Percentiles rank a stretch among this genome's conserved stretches.
Conservation (phyloP, 116 monocot genomes). For the Trichopus zeylanicus region DNA sequence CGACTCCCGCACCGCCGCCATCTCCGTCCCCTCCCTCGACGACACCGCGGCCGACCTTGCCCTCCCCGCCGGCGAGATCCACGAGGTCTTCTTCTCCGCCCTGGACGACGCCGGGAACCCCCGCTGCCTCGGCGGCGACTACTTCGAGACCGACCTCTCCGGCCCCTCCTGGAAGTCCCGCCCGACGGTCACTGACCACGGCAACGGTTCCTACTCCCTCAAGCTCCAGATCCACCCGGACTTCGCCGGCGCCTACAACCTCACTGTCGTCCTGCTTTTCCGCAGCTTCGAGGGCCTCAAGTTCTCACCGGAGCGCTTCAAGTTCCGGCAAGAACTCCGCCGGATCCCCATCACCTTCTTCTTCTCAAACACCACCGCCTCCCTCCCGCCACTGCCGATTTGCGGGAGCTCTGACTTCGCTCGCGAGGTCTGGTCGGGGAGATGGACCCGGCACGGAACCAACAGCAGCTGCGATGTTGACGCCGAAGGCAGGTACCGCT, state of each 20-base stretch:
- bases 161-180: constrained; percentile 78
- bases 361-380: not conserved
- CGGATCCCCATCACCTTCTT: constrained; percentile 35
- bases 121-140: constrained; percentile 80
- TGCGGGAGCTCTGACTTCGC: constrained; percentile 35
- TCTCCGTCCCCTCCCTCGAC: constrained; percentile 43
- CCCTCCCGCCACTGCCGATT: constrained; percentile 18
- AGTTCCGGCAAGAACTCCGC: constrained; percentile 42
- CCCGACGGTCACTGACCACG: constrained; percentile 62
- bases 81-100: constrained; percentile 44
- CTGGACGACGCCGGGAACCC: constrained; percentile 32
- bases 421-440: constrained; percentile 45
- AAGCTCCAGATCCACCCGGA: constrained; percentile 58
- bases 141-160: constrained; percentile 86
- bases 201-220: constrained; percentile 79
- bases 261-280: constrained; percentile 76
- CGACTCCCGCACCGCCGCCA: constrained; percentile 34
- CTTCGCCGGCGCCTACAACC: constrained; percentile 51
- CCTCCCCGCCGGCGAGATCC: constrained; percentile 32
- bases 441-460: constrained; percentile 69
- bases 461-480: constrained; percentile 38
- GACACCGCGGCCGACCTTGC: not conserved
- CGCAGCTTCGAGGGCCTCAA: constrained; percentile 71
- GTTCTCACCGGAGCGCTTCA: constrained; percentile 48
- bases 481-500: constrained; percentile 65